A percentile compares a stretch with the other conserved stretches of the same genome.
Conservation (phyloP, 768 basidiomycete species). For the Trametes cinnabarina region DNA sequence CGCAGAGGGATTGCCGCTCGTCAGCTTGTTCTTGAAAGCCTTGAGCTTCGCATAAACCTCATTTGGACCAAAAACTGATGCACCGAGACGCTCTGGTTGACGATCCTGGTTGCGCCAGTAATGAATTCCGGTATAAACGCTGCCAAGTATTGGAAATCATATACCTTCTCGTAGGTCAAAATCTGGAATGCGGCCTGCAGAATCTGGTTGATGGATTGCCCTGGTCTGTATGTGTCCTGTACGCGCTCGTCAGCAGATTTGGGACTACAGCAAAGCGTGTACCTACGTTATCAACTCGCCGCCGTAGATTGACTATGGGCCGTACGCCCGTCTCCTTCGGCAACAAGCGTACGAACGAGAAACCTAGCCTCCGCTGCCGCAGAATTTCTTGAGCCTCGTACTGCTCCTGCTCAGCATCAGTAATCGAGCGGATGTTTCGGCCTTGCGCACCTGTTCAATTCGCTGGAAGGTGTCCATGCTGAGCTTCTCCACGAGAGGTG, state of each 20-base stretch:
- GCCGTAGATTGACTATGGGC: conserved; percentile 89
- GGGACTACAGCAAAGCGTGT: conserved; percentile 13
- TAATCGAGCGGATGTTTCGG: not conserved
- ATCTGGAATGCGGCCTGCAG: conserved; percentile 84
- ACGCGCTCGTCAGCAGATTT: not conserved
- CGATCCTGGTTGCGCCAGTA: conserved; percentile 44
- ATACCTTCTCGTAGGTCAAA: conserved; percentile 82
- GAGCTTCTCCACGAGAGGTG: conserved; percentile 77
- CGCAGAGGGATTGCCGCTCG: conserved; percentile 38
- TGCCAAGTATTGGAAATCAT: not conserved
- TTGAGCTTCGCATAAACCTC: conserved; percentile 80
- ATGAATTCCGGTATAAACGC: too few species aligned
- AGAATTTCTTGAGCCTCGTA: conserved; percentile 62
- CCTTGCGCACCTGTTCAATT: conserved; percentile 58
- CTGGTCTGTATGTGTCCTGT: conserved; percentile 31
- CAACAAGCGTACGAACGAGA: conserved; percentile 82
- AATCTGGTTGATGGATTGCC: conserved; percentile 82
- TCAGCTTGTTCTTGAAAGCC: conserved; percentile 56
- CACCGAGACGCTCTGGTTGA: conserved; percentile 65
- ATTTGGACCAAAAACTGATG: conserved; percentile 78
- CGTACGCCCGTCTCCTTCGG: conserved; percentile 95
- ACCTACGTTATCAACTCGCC: conserved; percentile 40
- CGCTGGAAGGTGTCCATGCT: conserved; percentile 66
- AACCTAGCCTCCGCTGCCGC: conserved; percentile 72
- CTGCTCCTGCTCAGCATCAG: conserved; percentile 34